phyloP scores from a whole-genome alignment of 2,329 filamentous ascomycete species.

The Pseudogymnoascus sp. region DNA sequence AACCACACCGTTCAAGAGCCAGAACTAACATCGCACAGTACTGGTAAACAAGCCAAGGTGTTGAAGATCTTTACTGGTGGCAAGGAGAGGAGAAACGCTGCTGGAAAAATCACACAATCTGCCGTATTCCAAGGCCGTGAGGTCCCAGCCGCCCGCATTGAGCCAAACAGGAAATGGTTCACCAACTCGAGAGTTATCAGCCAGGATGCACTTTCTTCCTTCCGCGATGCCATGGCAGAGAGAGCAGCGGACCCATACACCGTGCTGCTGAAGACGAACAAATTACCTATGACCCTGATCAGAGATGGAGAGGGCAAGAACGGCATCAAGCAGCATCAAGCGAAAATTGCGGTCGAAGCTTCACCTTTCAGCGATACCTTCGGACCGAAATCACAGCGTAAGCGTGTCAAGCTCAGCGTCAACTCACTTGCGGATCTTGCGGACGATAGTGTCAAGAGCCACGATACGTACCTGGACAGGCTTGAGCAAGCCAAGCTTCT shows the following conservation, averaged over 20 bases:
- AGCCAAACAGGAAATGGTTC: constrained; percentile 98
- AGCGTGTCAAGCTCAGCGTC: constrained; percentile 82
- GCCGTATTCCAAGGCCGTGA: constrained; percentile 80
- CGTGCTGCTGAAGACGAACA: constrained; percentile 93
- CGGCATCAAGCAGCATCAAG: constrained; percentile 83
- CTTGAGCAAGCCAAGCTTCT: constrained; percentile 72
- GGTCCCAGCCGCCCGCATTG: constrained; percentile 74
- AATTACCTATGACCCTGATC: constrained; percentile 92
- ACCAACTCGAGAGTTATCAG: constrained; percentile 85
- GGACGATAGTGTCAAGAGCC: constrained; percentile 69
- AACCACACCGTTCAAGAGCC: neutral
- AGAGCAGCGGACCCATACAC: constrained; percentile 85
- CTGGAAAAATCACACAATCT: constrained; percentile 77
- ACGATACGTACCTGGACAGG: constrained; percentile 74
- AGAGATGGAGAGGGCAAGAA: constrained; percentile 70
- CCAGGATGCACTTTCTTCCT: constrained; percentile 78
- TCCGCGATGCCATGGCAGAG: constrained; percentile 87
- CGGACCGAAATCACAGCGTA: constrained; percentile 86
- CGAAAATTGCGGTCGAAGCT: constrained; percentile 87
- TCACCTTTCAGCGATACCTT: constrained; percentile 84
- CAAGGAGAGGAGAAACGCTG: constrained; percentile 71
- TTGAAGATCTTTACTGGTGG: constrained; percentile 89
- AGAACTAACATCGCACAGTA: constrained; percentile 28
- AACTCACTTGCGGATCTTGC: constrained; percentile 76
- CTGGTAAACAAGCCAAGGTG: constrained; percentile 80